A percentile compares a stretch with the other conserved stretches of the same genome.
Conservation (phyloP, 345 rosid genomes). For the Citrus australasica region DNA sequence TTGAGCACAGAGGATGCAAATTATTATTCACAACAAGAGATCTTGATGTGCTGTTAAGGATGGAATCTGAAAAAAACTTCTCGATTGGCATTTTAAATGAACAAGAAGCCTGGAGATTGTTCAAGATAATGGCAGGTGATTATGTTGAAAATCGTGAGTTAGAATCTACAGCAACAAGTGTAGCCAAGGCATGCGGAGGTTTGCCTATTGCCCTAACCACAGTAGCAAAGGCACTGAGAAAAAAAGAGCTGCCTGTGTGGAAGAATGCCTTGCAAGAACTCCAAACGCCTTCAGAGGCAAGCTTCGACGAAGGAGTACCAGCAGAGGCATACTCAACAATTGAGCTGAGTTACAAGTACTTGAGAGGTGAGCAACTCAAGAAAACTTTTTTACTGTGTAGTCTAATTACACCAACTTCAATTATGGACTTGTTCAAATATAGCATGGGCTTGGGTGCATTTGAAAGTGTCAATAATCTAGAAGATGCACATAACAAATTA, state of each 20-base stretch:
- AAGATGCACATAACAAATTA: conserved; percentile 4
- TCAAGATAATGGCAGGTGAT: not conserved
- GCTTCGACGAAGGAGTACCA: not conserved
- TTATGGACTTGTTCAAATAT: not conserved
- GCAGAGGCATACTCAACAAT: not conserved
- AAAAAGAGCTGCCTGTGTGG: not conserved
- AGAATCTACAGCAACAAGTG: not conserved
- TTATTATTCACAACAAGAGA: no score
- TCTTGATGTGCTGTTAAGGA: no score
- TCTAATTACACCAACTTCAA: no score
- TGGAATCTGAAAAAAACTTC: not conserved
- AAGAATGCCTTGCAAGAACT: not conserved
- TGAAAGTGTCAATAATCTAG: not conserved
- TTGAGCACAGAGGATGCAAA: no score
- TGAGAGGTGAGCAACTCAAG: no score
- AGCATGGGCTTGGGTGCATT: conserved; percentile 13
- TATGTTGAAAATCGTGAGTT: not conserved
- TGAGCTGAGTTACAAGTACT: no score
- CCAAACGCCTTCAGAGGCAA: not conserved
- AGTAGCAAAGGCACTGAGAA: conserved; percentile 18
- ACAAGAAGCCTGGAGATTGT: not conserved
- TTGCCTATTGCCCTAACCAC: conserved; percentile 25
- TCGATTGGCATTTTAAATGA: not conserved
- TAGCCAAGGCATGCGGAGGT: conserved; percentile 21
- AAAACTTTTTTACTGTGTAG: not conserved